Percentiles rank a stretch among this genome's conserved stretches.
These are phyloP conservation scores for Coemansia sp. DNA, from an alignment of 192 early-diverging fungal species.

Conservation along the genomic window DNA sequence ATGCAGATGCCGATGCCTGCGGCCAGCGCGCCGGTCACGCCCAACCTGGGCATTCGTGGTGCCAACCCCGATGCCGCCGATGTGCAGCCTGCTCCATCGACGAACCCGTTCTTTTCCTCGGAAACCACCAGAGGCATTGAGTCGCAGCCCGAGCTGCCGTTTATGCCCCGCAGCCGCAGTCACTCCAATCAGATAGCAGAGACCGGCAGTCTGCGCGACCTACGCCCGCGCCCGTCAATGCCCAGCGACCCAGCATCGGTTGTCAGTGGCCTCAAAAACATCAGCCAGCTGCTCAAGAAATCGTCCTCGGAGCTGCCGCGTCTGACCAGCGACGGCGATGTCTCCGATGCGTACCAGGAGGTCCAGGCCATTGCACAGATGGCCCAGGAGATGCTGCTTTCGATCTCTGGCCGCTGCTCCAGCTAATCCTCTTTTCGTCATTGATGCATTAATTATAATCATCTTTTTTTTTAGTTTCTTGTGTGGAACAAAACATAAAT, in stretches of 20 bases:
- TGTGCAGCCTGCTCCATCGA: slow-evolving; percentile 3
- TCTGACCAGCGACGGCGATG: slow-evolving; percentile 5
- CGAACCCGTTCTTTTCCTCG: slow-evolving; percentile 31
- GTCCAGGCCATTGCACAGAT: slow-evolving; percentile 36
- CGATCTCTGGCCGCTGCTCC: not conserved
- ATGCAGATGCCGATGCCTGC: slow-evolving; percentile 12
- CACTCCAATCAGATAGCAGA: slow-evolving; percentile 40
- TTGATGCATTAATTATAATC: not conserved
- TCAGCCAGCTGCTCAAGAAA: slow-evolving; percentile 23
- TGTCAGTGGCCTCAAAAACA: slow-evolving; percentile 21
- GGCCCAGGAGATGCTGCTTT: slow-evolving; percentile 23
- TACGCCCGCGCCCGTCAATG: slow-evolving; percentile 15
- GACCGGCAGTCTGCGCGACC: slow-evolving; percentile 41
- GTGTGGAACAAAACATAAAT: no score
- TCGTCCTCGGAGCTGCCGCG: slow-evolving; percentile 5
- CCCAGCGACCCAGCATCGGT: slow-evolving; percentile 8
- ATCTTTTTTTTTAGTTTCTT: slow-evolving; percentile 1
- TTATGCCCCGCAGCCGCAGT: slow-evolving; percentile 28
- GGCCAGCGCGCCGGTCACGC: slow-evolving; percentile 35
- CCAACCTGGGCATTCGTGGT: not conserved
- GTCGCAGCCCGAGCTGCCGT: slow-evolving; percentile 10
- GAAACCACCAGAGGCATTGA: not conserved
- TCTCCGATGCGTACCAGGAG: slow-evolving; percentile 16
- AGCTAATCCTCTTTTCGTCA: not conserved
- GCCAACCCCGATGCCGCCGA: not conserved